phyloP scores from a whole-genome alignment of 495 filamentous ascomycete genomes.

The Neurospora sp. region DNA sequence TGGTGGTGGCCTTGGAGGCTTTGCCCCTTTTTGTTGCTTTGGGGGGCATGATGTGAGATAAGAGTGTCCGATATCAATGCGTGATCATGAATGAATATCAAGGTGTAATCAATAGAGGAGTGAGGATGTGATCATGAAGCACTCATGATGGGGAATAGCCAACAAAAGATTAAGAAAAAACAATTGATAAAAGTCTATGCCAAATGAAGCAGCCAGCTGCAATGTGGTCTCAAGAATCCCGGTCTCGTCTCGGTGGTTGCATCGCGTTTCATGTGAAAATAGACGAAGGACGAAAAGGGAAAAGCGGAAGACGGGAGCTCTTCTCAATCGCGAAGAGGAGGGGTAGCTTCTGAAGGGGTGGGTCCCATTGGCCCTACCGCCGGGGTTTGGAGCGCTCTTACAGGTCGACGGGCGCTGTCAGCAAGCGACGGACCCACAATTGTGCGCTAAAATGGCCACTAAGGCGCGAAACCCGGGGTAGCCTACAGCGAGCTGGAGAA shows the following conservation, averaged over 20 bases:
- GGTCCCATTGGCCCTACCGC: background rate
- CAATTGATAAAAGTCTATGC: background rate
- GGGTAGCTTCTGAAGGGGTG: background rate
- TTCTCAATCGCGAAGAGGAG: background rate
- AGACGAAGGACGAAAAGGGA: background rate
- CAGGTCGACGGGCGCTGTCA: too few relatives aligned
- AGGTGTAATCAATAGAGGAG: too few relatives aligned
- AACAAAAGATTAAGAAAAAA: background rate
- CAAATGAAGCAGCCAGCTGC: background rate
- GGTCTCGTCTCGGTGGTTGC: background rate
- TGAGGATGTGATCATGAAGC: background rate
- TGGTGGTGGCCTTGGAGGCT: background rate
- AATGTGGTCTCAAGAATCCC: slow-evolving; percentile 8
- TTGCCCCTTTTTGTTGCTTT: background rate
- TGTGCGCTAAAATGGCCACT: too few relatives aligned
- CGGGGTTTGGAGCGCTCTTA: background rate
- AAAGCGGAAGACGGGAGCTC: background rate
- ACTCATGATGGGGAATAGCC: background rate
- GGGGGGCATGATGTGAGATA: background rate
- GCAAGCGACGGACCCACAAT: too few relatives aligned
- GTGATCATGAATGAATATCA: too few relatives aligned
- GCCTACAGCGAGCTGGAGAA: background rate
- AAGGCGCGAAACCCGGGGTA: too few relatives aligned
- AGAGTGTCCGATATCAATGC: too few relatives aligned
- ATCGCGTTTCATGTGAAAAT: background rate